Evolutionary conservation across 2,329 filamentous ascomycete genomes (phyloP).

Genomic region (Aspergillus novoparasiticus): DNA sequence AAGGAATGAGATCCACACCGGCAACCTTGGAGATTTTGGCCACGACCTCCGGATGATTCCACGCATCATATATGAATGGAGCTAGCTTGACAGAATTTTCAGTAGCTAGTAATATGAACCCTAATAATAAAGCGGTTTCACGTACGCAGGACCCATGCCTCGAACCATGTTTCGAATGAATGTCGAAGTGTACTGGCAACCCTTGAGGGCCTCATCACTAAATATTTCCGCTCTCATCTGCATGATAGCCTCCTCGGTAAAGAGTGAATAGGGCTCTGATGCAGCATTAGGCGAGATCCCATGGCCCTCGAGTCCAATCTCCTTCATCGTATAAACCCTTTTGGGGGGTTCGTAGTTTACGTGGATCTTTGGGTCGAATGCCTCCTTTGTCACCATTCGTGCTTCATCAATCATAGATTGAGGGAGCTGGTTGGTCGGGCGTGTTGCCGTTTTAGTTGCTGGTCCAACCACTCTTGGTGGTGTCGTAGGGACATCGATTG

Average conservation of each 20-base stretch:
- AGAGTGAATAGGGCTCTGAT: constrained; percentile 64
- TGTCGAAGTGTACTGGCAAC: constrained; percentile 60
- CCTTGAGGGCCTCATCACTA: constrained; percentile 55
- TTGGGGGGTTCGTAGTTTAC: constrained; percentile 53
- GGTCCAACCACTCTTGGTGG: constrained; percentile 9
- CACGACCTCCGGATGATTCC: constrained; percentile 58
- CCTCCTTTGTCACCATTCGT: constrained; percentile 6
- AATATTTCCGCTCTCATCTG: constrained; percentile 64
- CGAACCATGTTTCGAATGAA: constrained; percentile 54
- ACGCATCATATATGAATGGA: constrained; percentile 44
- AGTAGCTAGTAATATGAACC: not conserved
- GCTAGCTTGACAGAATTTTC: not conserved
- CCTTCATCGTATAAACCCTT: constrained; percentile 60
- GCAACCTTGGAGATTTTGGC: constrained; percentile 58
- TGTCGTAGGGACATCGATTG: not conserved
- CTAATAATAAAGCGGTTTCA: not conserved
- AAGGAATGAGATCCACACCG: constrained; percentile 60
- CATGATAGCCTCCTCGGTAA: constrained; percentile 61
- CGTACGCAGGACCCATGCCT: constrained; percentile 56
- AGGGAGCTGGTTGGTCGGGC: constrained; percentile 17
- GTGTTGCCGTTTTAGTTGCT: constrained; percentile 20
- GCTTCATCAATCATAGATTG: constrained; percentile 15
- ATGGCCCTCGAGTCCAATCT: constrained; percentile 48
- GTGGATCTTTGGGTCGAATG: constrained; percentile 58
- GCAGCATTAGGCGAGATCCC: constrained; percentile 65